Percentiles rank a stretch among this genome's conserved stretches.
These are phyloP conservation scores for Cordyceps militaris DNA, from an alignment of 2,329 filamentous ascomycete genomes.

Conservation along the genomic window DNA sequence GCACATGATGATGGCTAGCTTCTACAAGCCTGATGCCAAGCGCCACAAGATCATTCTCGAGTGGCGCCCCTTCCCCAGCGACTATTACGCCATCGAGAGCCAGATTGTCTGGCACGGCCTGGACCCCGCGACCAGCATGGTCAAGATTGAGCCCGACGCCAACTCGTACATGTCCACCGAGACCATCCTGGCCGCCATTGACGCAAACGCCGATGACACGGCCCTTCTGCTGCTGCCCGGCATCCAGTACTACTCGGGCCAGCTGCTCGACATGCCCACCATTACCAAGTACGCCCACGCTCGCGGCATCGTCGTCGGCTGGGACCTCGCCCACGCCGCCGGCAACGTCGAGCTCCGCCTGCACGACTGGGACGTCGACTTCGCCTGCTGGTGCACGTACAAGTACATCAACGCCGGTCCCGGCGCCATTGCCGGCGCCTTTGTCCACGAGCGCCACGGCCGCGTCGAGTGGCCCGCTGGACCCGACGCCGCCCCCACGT, in stretches of 20 bases:
- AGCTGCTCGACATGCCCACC: slow-evolving; percentile 72
- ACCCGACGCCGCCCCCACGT: slow-evolving; percentile 35
- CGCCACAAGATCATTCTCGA: slow-evolving; percentile 79
- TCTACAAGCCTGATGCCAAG: slow-evolving; percentile 62
- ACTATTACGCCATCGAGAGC: slow-evolving; percentile 78
- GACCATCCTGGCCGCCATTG: slow-evolving; percentile 65
- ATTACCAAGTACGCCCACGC: slow-evolving; percentile 73
- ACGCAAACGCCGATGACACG: slow-evolving; percentile 63
- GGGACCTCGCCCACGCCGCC: slow-evolving; percentile 82
- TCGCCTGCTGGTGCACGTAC: slow-evolving; percentile 89
- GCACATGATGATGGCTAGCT: slow-evolving; percentile 76
- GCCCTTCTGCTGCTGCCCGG: slow-evolving; percentile 76
- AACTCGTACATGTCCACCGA: slow-evolving; percentile 59
- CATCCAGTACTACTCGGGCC: slow-evolving; percentile 88
- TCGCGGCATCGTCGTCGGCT: slow-evolving; percentile 67
- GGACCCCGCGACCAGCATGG: slow-evolving; percentile 59
- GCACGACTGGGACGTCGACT: slow-evolving; percentile 87
- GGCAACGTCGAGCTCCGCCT: slow-evolving; percentile 75
- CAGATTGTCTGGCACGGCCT: slow-evolving; percentile 68
- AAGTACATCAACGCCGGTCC: slow-evolving; percentile 89
- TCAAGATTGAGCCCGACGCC: slow-evolving; percentile 61
- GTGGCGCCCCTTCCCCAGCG: slow-evolving; percentile 83
- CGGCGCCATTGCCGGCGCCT: slow-evolving; percentile 71
- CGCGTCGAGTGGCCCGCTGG: slow-evolving; percentile 37
- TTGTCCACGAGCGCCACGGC: slow-evolving; percentile 71